These are phyloP conservation scores for Termitomyces sp. DNA, from an alignment of 768 basidiomycete genomes.

Conservation along the genomic window DNA sequence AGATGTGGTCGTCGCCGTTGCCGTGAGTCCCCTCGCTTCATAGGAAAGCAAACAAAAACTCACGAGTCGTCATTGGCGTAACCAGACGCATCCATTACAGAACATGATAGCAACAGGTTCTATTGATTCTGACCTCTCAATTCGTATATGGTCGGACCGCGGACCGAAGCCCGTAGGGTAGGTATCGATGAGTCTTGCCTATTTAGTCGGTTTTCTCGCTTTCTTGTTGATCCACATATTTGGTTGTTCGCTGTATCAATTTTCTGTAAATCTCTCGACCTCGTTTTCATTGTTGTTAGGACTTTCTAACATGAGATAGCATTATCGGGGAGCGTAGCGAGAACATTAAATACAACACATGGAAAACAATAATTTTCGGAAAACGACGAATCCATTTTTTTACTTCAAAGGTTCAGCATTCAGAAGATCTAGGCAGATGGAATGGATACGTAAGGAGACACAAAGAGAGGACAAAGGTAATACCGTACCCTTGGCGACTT, in stretches of 20 bases:
- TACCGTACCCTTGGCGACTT: slow-evolving; percentile 64
- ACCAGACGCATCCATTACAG: slow-evolving; percentile 79
- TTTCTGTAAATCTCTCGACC: background rate
- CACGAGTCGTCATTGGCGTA: slow-evolving; percentile 5
- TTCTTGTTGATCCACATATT: background rate
- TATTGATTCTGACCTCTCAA: slow-evolving; percentile 75
- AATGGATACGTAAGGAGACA: background rate
- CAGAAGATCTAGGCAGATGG: slow-evolving; percentile 15
- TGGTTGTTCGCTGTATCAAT: background rate
- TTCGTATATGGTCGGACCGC: slow-evolving; percentile 79
- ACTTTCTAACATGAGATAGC: slow-evolving; percentile 1
- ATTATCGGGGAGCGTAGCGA: slow-evolving; percentile 1
- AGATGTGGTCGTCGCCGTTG: slow-evolving; percentile 79
- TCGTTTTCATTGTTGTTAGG: background rate
- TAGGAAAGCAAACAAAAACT: background rate
- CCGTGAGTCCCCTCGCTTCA: slow-evolving; percentile 37
- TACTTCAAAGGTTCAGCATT: slow-evolving; percentile 24
- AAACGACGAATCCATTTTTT: background rate
- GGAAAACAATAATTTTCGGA: background rate
- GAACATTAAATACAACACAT: slow-evolving; percentile 5
- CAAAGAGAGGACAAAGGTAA: background rate
- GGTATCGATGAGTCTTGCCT: background rate
- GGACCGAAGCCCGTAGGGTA: slow-evolving; percentile 18
- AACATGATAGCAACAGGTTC: slow-evolving; percentile 87
- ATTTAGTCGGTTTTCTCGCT: background rate